Conservation (phyloP, 148 eudicot genomes). For the Spergularia marina region DNA sequence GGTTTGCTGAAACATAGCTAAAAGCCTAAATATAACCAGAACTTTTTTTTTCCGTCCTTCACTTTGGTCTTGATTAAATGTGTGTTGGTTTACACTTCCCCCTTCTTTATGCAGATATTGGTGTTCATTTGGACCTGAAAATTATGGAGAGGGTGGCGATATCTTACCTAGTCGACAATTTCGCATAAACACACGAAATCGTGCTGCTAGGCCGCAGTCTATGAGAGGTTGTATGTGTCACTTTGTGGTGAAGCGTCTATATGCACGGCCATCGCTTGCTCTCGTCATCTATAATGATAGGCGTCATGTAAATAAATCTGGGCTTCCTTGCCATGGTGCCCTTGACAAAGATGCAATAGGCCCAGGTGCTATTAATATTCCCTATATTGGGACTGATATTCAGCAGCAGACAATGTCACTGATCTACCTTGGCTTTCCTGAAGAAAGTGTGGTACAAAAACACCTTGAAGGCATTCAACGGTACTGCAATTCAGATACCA, state of each 20-base stretch:
- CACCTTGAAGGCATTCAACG: constrained; percentile 90
- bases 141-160: constrained; percentile 95
- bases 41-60: background rate
- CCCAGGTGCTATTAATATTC: constrained; percentile 82
- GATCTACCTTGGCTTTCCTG: constrained; percentile 94
- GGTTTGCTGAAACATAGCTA: no score
- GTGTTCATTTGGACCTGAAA: constrained; percentile 99
- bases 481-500: constrained; percentile 77
- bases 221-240: constrained; percentile 97
- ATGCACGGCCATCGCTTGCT: constrained; percentile 75
- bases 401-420: constrained; percentile 98
- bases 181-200: constrained; percentile 92
- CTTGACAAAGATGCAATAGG: constrained; percentile 99
- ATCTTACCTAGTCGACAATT: constrained; percentile 84
- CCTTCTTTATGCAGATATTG: constrained; percentile 63
- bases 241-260: constrained; percentile 92
- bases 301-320: constrained; percentile 86
- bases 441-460: constrained; percentile 85
- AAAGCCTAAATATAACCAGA: background rate
- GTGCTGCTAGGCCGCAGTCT: constrained; percentile 97
- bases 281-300: constrained; percentile 72
- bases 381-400: constrained; percentile 80
- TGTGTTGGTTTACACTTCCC: background rate
- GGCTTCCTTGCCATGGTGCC: constrained; percentile 90
- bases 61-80: background rate